These are phyloP conservation scores for Eragrostis curvula DNA, from an alignment of 176 grass and related monocot species.

Conservation along the genomic window DNA sequence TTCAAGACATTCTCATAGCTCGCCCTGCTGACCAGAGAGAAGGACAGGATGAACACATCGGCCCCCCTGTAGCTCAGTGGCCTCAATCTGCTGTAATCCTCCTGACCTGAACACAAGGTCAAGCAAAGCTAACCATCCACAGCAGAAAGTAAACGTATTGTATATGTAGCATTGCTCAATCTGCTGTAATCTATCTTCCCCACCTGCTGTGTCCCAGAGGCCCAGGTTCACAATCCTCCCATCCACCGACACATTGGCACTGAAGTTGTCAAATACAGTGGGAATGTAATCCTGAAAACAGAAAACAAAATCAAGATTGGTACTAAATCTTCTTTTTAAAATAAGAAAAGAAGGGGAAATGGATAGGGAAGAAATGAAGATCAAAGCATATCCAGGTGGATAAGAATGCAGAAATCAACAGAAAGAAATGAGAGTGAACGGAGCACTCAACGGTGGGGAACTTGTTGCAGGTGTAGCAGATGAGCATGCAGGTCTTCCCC, in stretches of 20 bases:
- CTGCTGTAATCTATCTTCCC: background rate
- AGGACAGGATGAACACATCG: conserved; percentile 37
- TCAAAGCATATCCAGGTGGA: background rate
- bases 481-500: conserved; percentile 97
- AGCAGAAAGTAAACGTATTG: background rate
- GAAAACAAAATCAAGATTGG: background rate
- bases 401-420: background rate
- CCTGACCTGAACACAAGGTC: conserved; percentile 13
- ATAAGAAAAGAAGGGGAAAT: background rate
- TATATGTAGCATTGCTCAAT: background rate
- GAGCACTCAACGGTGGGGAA: conserved; percentile 64
- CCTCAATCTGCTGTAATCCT: conserved; percentile 32
- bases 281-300: conserved; percentile 51
- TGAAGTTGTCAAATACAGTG: conserved; percentile 60
- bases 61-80: conserved; percentile 29
- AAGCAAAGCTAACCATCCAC: background rate
- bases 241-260: conserved; percentile 52
- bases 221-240: conserved; percentile 51
- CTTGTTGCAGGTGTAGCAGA: conserved; percentile 99
- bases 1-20: conserved; percentile 46
- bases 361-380: background rate
- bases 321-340: background rate
- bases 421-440: background rate
- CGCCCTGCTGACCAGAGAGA: conserved; percentile 27
- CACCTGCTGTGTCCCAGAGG: conserved; percentile 59